Percentiles rank a stretch among this genome's conserved stretches.
phyloP scores from a whole-genome alignment of 2,329 filamentous ascomycete genomes.

The Pseudomassariella vexata region DNA sequence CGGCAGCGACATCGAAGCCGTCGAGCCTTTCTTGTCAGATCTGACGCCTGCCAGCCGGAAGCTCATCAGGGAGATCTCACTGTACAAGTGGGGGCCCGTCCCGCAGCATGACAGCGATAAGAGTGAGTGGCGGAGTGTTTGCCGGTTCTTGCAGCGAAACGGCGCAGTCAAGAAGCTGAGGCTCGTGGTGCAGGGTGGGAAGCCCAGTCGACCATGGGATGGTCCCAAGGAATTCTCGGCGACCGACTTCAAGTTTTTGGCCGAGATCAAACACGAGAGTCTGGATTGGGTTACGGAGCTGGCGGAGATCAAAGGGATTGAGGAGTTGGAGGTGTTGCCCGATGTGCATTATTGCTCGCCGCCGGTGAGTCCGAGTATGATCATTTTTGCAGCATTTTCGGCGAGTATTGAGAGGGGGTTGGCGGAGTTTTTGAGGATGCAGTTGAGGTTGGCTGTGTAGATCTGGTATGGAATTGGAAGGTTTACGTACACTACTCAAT shows the following conservation, averaged over 20 bases:
- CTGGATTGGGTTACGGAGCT: constrained; percentile 55
- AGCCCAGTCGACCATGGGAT: constrained; percentile 41
- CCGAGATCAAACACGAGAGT: constrained; percentile 37
- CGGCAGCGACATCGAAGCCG: constrained; percentile 52
- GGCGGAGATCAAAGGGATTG: constrained; percentile 40
- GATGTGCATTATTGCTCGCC: constrained; percentile 48
- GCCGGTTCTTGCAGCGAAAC: constrained; percentile 36
- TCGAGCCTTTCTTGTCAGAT: constrained; percentile 54
- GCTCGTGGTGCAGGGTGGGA: constrained; percentile 50
- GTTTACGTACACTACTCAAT: no score
- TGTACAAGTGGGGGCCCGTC: constrained; percentile 51
- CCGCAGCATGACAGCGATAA: constrained; percentile 49
- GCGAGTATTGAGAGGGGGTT: constrained; percentile 52
- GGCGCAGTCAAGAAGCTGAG: constrained; percentile 36
- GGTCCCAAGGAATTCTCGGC: constrained; percentile 37
- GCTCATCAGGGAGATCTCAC: constrained; percentile 41
- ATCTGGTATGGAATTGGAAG: no score
- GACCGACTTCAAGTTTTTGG: constrained; percentile 40
- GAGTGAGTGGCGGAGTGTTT: constrained; percentile 48
- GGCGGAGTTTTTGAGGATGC: constrained; percentile 41
- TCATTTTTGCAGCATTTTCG: constrained; percentile 55
- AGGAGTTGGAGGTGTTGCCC: constrained; percentile 44
- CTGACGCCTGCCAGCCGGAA: constrained; percentile 41
- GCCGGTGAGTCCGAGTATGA: constrained; percentile 47
- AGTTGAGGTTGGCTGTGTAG: constrained; percentile 23